These are phyloP conservation scores for Arxiozyma heterogenica DNA, from an alignment of 1,139 yeast species.

Conservation along the genomic window DNA sequence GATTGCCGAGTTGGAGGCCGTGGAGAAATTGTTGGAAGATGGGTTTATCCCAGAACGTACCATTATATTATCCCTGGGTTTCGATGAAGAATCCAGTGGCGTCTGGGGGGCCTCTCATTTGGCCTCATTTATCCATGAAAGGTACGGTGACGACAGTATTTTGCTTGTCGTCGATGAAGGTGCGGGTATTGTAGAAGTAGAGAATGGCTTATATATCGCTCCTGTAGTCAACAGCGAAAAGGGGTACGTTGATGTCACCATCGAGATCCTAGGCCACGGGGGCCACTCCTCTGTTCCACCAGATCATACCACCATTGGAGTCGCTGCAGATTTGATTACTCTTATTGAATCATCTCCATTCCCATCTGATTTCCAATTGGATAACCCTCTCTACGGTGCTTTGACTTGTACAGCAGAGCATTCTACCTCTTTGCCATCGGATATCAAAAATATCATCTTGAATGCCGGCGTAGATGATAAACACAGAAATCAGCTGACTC, in stretches of 20 bases:
- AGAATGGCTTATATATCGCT: constrained; percentile 43
- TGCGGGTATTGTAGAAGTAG: constrained; percentile 33
- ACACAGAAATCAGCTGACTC: constrained; percentile 12
- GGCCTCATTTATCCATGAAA: constrained; percentile 36
- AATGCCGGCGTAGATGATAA: constrained; percentile 17
- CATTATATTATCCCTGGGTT: constrained; percentile 53
- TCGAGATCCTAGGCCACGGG: constrained; percentile 49
- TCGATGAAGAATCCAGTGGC: constrained; percentile 67
- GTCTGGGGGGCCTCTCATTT: constrained; percentile 44
- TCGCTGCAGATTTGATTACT: constrained; percentile 45
- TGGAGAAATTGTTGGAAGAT: constrained; percentile 40
- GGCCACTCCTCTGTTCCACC: constrained; percentile 74
- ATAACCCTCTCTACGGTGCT: constrained; percentile 41
- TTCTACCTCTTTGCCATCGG: constrained; percentile 14
- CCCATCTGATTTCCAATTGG: constrained; percentile 35
- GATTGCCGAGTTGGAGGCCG: constrained; percentile 49
- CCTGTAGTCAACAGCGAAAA: constrained; percentile 58
- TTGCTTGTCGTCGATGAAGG: constrained; percentile 63
- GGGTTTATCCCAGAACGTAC: constrained; percentile 49
- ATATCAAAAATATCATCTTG: constrained; percentile 17
- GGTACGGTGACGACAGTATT: constrained; percentile 48
- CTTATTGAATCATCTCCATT: constrained; percentile 45
- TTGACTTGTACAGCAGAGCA: constrained; percentile 41
- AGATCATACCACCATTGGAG: constrained; percentile 67
- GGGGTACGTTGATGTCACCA: constrained; percentile 47